Evolutionary conservation across 2,329 filamentous ascomycete genomes (phyloP).

Genomic region (Cercospora zeina): DNA sequence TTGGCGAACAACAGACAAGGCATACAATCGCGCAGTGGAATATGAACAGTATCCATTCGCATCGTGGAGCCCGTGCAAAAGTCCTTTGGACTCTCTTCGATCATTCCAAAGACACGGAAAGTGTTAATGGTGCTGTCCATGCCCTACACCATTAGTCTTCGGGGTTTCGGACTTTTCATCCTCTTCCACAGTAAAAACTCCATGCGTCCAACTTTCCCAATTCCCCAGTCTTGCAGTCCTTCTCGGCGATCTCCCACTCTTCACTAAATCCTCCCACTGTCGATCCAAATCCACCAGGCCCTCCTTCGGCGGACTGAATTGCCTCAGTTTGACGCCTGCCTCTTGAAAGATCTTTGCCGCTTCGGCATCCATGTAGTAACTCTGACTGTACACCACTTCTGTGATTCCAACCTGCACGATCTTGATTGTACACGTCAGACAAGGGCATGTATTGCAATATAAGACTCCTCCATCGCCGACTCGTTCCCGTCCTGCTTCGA

Average conservation of each 20-base stretch:
- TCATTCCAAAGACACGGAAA: neutral
- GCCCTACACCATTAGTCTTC: neutral
- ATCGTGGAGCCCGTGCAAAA: neutral
- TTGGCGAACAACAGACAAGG: too few relatives aligned
- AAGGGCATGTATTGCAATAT: slow-evolving; percentile 71
- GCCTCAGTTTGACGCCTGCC: slow-evolving; percentile 79
- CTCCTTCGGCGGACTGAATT: slow-evolving; percentile 68
- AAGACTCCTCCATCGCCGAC: slow-evolving; percentile 79
- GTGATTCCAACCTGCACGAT: slow-evolving; percentile 94
- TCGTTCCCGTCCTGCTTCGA: slow-evolving; percentile 89
- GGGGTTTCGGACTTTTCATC: neutral
- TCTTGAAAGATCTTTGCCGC: slow-evolving; percentile 75
- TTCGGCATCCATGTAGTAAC: slow-evolving; percentile 89
- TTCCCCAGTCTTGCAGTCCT: slow-evolving; percentile 7
- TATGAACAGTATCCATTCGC: too few relatives aligned
- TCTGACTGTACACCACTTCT: slow-evolving; percentile 91
- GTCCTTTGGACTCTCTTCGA: neutral
- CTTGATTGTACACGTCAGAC: slow-evolving; percentile 96
- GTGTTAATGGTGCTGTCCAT: neutral
- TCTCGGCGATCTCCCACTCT: slow-evolving; percentile 16
- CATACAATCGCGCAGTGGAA: too few relatives aligned
- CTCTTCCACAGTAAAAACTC: slow-evolving; percentile 16
- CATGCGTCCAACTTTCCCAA: slow-evolving; percentile 22
- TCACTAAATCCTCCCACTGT: slow-evolving; percentile 20
- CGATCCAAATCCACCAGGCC: slow-evolving; percentile 29